Percentiles rank a stretch among this genome's conserved stretches.
These are phyloP conservation scores for Conidiobolus incongruus DNA, from an alignment of 371 early-diverging fungal species.

Conservation along the genomic window DNA sequence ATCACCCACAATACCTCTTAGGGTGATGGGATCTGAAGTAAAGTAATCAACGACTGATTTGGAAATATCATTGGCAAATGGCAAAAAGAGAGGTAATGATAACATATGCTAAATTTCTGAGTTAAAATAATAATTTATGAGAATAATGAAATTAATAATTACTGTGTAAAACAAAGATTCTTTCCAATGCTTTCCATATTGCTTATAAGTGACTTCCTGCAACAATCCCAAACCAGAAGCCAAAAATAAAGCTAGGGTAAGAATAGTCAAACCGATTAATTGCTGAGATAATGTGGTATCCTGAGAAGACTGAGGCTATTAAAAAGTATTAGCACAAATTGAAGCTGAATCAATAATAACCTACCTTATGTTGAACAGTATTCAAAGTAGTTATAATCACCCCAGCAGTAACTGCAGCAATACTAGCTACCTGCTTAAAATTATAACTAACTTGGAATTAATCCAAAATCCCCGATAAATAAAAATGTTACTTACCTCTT, in stretches of 20 bases:
- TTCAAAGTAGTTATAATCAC: conserved; percentile 40
- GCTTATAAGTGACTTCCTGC: conserved; percentile 59
- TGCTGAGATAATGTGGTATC: conserved; percentile 18
- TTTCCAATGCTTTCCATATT: conserved; percentile 67
- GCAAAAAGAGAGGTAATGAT: conserved; percentile 50
- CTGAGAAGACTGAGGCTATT: not conserved
- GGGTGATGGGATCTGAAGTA: conserved; percentile 19
- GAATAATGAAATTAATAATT: too few species aligned
- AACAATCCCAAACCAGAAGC: conserved; percentile 60
- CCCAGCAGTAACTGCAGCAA: conserved; percentile 54
- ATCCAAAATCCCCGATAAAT: not conserved
- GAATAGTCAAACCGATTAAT: conserved; percentile 40
- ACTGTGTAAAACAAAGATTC: conserved; percentile 77
- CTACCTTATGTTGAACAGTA: conserved; percentile 2
- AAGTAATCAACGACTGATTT: conserved; percentile 22
- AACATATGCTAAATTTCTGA: conserved; percentile 33
- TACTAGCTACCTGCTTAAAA: conserved; percentile 25
- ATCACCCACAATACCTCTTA: conserved; percentile 11
- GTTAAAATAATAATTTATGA: not conserved
- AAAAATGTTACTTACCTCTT: conserved; percentile 23
- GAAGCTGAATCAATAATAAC: too few species aligned
- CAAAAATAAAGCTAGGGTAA: conserved; percentile 45
- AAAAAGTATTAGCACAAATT: too few species aligned
- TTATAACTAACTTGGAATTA: conserved; percentile 9
- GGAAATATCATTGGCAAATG: conserved; percentile 38